A percentile compares a stretch with the other conserved stretches of the same genome.
phyloP scores from a whole-genome alignment of 2,329 filamentous ascomycete genomes.

The Sclerotinia spermophila region DNA sequence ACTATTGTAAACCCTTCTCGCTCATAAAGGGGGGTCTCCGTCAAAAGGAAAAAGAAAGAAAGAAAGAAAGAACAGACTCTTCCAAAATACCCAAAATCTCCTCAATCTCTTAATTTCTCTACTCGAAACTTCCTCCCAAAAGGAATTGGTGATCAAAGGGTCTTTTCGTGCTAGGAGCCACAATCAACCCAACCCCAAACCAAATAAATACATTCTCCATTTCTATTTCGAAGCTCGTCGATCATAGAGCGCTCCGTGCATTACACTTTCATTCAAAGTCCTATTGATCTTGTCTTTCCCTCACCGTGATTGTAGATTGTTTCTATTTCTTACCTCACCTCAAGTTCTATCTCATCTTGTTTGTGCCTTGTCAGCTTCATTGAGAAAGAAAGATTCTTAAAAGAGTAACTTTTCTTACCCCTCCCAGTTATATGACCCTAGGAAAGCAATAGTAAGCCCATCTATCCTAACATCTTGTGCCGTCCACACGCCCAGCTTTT shows the following conservation, averaged over 20 bases:
- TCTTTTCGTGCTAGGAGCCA: slow-evolving; percentile 23
- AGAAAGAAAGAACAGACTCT: neutral
- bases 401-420: neutral
- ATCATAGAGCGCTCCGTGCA: slow-evolving; percentile 30
- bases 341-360: slow-evolving; percentile 14
- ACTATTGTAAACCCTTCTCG: neutral
- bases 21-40: neutral
- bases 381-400: neutral
- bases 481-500: neutral
- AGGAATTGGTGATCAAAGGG: slow-evolving; percentile 14
- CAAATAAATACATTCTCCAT: neutral
- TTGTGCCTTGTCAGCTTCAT: slow-evolving; percentile 18
- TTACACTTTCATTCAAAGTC: slow-evolving; percentile 8
- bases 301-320: slow-evolving; percentile 24
- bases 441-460: slow-evolving; percentile 11
- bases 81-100: too few relatives aligned
- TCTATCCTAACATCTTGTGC: slow-evolving; percentile 9
- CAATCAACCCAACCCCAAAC: too few relatives aligned
- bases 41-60: too few relatives aligned
- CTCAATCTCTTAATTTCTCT: neutral
- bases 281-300: slow-evolving; percentile 18
- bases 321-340: slow-evolving; percentile 19
- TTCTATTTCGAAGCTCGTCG: slow-evolving; percentile 14
- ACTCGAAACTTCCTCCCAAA: neutral
- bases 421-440: slow-evolving; percentile 7